phyloP scores from a whole-genome alignment of 176 grass and related monocot genomes.

The Lolium rigidum region DNA sequence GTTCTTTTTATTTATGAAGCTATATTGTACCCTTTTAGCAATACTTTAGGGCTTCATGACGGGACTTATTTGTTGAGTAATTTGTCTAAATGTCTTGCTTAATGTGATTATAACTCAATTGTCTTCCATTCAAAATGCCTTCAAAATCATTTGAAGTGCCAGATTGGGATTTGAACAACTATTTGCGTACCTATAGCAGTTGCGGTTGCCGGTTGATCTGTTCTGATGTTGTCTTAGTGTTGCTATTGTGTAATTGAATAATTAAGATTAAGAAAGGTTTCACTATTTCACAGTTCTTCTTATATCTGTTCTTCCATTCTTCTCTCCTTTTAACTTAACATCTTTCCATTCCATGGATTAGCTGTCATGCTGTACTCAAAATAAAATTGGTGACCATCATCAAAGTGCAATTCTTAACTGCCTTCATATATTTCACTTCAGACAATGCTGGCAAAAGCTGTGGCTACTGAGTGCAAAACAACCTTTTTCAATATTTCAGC shows the following conservation, averaged over 20 bases:
- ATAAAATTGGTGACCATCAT: slow-evolving; percentile 31
- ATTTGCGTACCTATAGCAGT: background rate
- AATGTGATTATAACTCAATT: background rate
- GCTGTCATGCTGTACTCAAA: background rate
- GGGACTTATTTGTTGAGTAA: background rate
- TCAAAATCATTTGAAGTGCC: background rate
- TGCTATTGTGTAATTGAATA: slow-evolving; percentile 16
- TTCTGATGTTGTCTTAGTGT: background rate
- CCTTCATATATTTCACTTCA: slow-evolving; percentile 48
- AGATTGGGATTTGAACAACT: background rate
- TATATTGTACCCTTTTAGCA: background rate
- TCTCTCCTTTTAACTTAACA: background rate
- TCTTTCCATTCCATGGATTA: background rate
- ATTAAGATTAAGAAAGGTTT: slow-evolving; percentile 17
- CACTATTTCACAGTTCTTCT: background rate
- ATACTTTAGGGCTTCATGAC: background rate
- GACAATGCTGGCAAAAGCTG: slow-evolving; percentile 99
- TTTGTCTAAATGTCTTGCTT: background rate
- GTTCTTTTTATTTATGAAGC: background rate
- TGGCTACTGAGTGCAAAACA: slow-evolving; percentile 94
- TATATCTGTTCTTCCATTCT: background rate
- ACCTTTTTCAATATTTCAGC: slow-evolving; percentile 99
- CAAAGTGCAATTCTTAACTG: slow-evolving; percentile 19
- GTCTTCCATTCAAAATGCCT: background rate
- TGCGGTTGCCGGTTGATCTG: background rate